Evolutionary conservation across 352 stramenopile species (phyloP), one percentile per base, ranked within the genome.

Genomic region (Globisporangium barbulae): DNA sequence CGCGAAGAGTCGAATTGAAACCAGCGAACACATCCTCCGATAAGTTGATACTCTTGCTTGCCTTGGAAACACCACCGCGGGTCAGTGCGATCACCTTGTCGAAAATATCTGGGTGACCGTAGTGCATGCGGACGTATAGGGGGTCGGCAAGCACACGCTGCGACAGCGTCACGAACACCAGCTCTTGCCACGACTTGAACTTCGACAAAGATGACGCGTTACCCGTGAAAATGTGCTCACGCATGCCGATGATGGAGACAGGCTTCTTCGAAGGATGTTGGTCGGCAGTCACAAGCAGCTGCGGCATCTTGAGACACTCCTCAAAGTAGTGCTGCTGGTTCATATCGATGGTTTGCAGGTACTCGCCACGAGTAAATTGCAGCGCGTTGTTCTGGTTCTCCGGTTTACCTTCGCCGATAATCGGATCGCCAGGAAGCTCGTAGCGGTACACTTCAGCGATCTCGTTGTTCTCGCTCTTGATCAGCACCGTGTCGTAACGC

Each of bases 251-350:
- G 63, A 93, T 93, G 21, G 77, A 88, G 12, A 90, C 80, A 7
- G 79, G 78, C 28, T 90, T 88, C 57, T 83, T 86, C 17, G 81
- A 89, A 30, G 82, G 80, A 41, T 91, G 81, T 47, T 73, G 45
- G 41, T 89, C 81, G 44, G 81, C 79, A 5, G 78, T 90, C 44
- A 83, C 72, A n/a, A 93, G 67, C 17, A 94, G 64, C 65, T 92
- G 81, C 15, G 83, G 82, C 82, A 94, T 92, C 78, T 93, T 94
- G 48, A 94, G 58, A 64, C 83, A 91, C 63, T 93, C 83, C 64
- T 94, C 85, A 55, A 93, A 91, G 74, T 93, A 93, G 66, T 92
- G 80, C 49, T 94, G 74, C 71, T 94, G 85, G 71, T 94, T 94
- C 85, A 93, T 93, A 79, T 94, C 85, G 35, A 94, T 94, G 12